Evolutionary conservation across 768 basidiomycete genomes (phyloP), one percentile per base, ranked within the genome.

Genomic region (Rhodotorula toruloides): DNA sequence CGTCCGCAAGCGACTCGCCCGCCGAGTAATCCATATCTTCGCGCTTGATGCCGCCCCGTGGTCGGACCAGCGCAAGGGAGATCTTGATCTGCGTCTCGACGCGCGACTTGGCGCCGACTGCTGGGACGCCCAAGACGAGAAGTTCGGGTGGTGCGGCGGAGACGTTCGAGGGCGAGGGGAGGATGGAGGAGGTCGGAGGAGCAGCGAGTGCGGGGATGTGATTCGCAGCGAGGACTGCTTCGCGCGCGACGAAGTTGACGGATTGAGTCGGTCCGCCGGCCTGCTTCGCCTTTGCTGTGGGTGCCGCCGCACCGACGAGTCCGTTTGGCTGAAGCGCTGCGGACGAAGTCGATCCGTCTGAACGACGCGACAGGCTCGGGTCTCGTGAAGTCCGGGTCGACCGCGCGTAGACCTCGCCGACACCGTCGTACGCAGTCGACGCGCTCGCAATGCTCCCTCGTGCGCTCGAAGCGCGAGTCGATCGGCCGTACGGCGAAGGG

Each of bases 41-140:
- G 17, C 4, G 16, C 37, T n/a, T 25, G n/a, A 14, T 17, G 12
- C 16, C 53, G 12, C 6, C n/a, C 25, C 37, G 81, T 81, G 50
- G 73, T 29, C 65, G 58, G 21, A 71, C 61, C 25, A 74, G 87
- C 54, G 90, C 88, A 44, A 94, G 81, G 6, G 86, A 84, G 46
- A 93, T 84, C 75, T 91, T 86, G 54, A 94, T 86, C 80, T 94
- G 91, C 5, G 91, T 94, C 77, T 94, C 91, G n/a, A 94, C 91
- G 40, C 91, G 84, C 53, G 89, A 91, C 78, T 94, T 93, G 21
- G 91, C 86, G 32, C 91, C 91, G 49, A 81, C 79, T 72, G 85
- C 84, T 10, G 91, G 90, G 59, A 94, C 85, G 74, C 85, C 90
- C 29, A 90, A 88, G 48, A 90, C 85, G 76, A 90, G 81, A 63